phyloP scores from a whole-genome alignment of 176 grass and related monocot genomes.

The Hordeum vulgare region MorexV3_pseudomolecules_assembly NC_058518.1:510267045-510267544 shows the following conservation, averaged over 20 bases:
- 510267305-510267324: background rate
- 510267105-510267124: background rate
- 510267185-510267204: background rate
- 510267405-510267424: background rate
- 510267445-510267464: background rate
- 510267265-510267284: background rate
- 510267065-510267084: background rate
- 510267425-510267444: background rate
- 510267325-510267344: constrained; percentile 80
- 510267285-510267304: background rate
- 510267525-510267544: background rate
- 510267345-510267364: constrained; percentile 92
- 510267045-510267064: background rate
- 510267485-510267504: background rate
- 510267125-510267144: background rate
- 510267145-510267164: background rate
- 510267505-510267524: background rate
- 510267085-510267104: background rate
- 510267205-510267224: background rate
- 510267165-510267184: background rate
- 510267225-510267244: background rate
- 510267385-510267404: constrained; percentile 15
- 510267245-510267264: background rate
- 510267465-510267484: background rate
- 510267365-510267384: constrained; percentile 99